Percentiles rank a stretch among this genome's conserved stretches.
Conservation (phyloP, 257 asterid genomes). For the Solanum bukasovii region DNA sequence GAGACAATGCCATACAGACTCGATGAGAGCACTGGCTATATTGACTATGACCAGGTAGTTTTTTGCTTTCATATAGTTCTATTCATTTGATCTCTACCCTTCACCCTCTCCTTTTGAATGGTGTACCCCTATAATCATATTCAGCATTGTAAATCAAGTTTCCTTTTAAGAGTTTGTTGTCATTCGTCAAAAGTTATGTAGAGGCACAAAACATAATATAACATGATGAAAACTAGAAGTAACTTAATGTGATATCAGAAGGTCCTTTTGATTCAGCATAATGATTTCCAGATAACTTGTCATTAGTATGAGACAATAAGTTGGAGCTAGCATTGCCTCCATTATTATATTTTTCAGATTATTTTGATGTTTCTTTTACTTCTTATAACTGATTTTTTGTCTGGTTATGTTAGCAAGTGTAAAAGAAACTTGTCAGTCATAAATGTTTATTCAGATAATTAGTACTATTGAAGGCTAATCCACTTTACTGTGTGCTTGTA, state of each 20-base stretch:
- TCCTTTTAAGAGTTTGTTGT: background rate
- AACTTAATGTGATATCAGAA: background rate
- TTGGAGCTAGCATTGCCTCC: background rate
- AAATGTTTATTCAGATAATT: background rate
- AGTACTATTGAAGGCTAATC: background rate
- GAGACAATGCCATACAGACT: conserved; percentile 98
- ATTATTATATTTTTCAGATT: background rate
- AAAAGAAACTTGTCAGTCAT: background rate
- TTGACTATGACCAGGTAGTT: conserved; percentile 89
- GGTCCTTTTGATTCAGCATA: background rate
- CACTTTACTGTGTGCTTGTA: background rate
- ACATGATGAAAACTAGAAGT: background rate
- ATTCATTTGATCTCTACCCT: background rate
- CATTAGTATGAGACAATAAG: background rate
- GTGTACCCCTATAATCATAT: background rate
- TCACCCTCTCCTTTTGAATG: background rate
- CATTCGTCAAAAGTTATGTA: background rate
- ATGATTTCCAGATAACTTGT: background rate
- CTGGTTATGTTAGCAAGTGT: background rate
- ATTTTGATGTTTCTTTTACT: background rate
- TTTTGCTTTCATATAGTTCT: background rate
- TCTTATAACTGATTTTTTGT: background rate
- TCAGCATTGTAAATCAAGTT: background rate
- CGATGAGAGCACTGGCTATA: conserved; percentile 82
- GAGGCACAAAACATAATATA: background rate